A percentile compares a stretch with the other conserved stretches of the same genome.
These are phyloP conservation scores for Aspergillus fumigatus DNA, from an alignment of 2,329 filamentous ascomycete species.

Conservation along the genomic window DNA sequence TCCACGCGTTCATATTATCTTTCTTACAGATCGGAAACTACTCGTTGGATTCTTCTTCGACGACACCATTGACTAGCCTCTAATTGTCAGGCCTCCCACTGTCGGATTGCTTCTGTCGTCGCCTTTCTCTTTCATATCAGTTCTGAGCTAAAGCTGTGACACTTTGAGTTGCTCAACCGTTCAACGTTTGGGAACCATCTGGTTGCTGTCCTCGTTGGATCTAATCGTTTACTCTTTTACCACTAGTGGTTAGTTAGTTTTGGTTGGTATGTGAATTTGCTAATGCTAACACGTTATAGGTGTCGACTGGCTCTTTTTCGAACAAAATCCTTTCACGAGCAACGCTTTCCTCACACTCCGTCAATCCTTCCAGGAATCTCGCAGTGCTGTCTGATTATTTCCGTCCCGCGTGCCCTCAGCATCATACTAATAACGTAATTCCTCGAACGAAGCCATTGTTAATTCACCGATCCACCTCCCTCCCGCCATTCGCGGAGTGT, in stretches of 20 bases:
- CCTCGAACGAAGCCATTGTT: conserved; percentile 20
- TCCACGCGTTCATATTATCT: background rate
- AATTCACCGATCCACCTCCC: conserved; percentile 15
- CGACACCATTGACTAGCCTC: background rate
- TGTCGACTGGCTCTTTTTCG: background rate
- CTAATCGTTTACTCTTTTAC: conserved; percentile 5
- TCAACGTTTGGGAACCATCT: conserved; percentile 15
- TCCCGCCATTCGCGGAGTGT: background rate
- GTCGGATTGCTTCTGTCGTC: conserved; percentile 22
- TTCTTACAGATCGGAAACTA: conserved; percentile 7
- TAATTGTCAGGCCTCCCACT: conserved; percentile 14
- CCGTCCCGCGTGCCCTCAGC: conserved; percentile 12
- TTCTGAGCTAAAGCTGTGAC: conserved; percentile 5
- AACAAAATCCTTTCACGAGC: background rate
- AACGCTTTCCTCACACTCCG: background rate
- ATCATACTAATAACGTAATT: conserved; percentile 31
- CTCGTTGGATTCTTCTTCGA: conserved; percentile 1
- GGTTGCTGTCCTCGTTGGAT: conserved; percentile 3
- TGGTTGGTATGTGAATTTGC: background rate
- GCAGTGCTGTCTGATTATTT: conserved; percentile 10
- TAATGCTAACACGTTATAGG: background rate
- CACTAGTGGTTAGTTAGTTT: conserved; percentile 9
- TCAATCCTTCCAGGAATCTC: background rate
- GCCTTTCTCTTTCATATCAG: conserved; percentile 10
- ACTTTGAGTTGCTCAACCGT: conserved; percentile 13